These are phyloP conservation scores for Neopestalotiopsis sp. DNA, from an alignment of 2,329 filamentous ascomycete species.

Conservation along the genomic window DNA sequence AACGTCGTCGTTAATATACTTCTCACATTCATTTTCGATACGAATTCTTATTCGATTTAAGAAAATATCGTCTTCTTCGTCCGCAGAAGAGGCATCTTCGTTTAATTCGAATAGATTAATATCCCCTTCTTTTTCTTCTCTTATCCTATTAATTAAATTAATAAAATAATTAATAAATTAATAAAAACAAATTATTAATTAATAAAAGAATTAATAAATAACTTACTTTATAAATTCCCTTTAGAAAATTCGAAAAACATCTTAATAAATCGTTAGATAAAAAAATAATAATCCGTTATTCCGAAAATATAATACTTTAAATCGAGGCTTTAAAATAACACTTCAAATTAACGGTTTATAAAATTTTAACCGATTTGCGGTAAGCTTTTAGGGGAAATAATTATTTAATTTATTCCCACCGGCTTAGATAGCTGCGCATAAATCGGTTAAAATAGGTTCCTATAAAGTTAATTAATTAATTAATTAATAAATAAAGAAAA, in stretches of 20 bases:
- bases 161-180: not conserved
- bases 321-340: not conserved
- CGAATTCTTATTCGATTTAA: not conserved
- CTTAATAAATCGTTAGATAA: not conserved
- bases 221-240: not conserved
- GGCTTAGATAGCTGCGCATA: not conserved
- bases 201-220: not conserved
- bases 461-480: not conserved
- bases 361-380: not conserved
- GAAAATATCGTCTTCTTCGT: not conserved
- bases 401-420: not conserved
- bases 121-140: not conserved
- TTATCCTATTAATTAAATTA: not conserved
- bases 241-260: not conserved
- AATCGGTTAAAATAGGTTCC: not conserved
- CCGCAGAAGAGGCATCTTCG: not conserved
- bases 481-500: constrained; percentile 9
- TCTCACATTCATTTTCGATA: not conserved
- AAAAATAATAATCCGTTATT: not conserved
- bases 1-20: not conserved
- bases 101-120: not conserved
- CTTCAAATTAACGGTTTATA: not conserved
- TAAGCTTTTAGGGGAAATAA: not conserved
- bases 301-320: not conserved
- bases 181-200: too few relatives aligned